Percentiles rank a stretch among this genome's conserved stretches.
phyloP scores from a whole-genome alignment of 352 stramenopile genomes.

The Pythium periplocum region DNA sequence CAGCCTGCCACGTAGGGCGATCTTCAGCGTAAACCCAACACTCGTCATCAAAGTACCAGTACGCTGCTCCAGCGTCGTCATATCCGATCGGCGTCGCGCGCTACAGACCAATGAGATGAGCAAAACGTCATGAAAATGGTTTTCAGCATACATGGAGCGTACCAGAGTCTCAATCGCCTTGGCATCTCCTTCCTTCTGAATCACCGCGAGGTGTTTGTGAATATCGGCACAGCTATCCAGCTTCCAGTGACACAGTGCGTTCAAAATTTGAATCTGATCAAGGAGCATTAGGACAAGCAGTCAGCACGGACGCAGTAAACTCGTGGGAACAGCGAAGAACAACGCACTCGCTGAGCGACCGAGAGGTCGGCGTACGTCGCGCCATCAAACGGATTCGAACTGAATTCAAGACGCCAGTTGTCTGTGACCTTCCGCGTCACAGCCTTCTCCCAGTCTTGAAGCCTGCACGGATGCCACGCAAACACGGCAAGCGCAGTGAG shows the following conservation, averaged over 20 bases:
- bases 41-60: constrained; percentile 85
- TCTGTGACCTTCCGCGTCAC: constrained; percentile 70
- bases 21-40: constrained; percentile 86
- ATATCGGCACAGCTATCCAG: constrained; percentile 73
- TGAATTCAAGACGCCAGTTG: constrained; percentile 70
- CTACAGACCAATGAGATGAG: constrained; percentile 23
- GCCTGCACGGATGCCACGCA: constrained; percentile 23
- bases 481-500: constrained; percentile 1
- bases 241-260: constrained; percentile 82
- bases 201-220: constrained; percentile 55
- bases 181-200: constrained; percentile 62
- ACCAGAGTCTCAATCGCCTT: constrained; percentile 64
- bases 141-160: constrained; percentile 2
- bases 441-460: constrained; percentile 79
- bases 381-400: constrained; percentile 54
- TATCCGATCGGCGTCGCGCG: constrained; percentile 57
- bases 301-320: background rate
- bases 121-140: background rate
- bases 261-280: constrained; percentile 61
- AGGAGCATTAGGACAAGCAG: constrained; percentile 3
- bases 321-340: background rate
- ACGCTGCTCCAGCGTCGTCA: constrained; percentile 67
- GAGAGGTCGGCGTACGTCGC: constrained; percentile 54
- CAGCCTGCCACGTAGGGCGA: constrained; percentile 46
- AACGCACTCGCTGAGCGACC: constrained; percentile 46